A percentile compares a stretch with the other conserved stretches of the same genome.
phyloP scores from a whole-genome alignment of 345 rosid species.

The Eucalyptus caleyi region DNA sequence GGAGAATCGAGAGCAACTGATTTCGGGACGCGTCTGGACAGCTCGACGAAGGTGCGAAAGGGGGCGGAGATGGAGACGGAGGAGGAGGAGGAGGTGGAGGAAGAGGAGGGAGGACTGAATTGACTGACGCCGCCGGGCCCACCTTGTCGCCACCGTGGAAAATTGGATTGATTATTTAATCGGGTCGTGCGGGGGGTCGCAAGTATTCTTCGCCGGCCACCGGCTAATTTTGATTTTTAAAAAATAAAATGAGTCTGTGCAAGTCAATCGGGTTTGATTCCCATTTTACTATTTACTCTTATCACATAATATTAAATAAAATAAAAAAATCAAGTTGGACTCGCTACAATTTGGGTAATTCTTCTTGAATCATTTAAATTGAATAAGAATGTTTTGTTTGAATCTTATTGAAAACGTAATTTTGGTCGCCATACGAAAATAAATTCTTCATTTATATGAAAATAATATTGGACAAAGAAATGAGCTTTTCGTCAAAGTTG shows the following conservation, averaged over 20 bases:
- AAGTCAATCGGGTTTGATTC: neutral
- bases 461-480: neutral
- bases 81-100: neutral
- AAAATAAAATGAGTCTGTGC: neutral
- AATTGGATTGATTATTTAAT: neutral
- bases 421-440: neutral
- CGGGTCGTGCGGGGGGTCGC: neutral
- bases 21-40: neutral
- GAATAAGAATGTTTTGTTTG: neutral
- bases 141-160: neutral
- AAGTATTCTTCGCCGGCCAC: neutral
- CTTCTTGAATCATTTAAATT: neutral
- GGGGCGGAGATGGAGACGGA: neutral
- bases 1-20: neutral
- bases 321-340: neutral
- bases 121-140: constrained; percentile 23
- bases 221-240: neutral
- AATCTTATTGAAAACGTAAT: neutral
- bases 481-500: neutral
- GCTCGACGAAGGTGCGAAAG: neutral
- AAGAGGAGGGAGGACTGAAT: neutral
- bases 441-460: neutral
- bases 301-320: neutral
- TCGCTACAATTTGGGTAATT: neutral
- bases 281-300: neutral